phyloP scores from a whole-genome alignment of 768 basidiomycete genomes.

The Lactifluus volemus region DNA sequence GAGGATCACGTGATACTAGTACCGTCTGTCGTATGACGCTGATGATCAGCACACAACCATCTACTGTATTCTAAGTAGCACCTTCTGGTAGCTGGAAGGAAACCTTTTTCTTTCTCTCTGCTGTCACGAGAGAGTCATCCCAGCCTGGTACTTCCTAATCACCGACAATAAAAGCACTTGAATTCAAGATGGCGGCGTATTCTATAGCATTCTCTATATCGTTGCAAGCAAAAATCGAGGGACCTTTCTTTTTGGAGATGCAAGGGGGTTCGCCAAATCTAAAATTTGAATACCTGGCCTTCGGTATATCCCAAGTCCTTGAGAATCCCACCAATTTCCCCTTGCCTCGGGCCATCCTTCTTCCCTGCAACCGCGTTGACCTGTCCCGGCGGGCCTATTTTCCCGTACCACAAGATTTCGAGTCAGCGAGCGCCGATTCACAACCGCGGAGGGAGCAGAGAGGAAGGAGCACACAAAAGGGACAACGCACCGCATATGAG shows the following conservation, averaged over 20 bases:
- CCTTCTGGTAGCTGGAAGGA: too few relatives aligned
- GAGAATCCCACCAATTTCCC: slow-evolving; percentile 70
- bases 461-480: not conserved
- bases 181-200: not conserved
- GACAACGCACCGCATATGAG: slow-evolving; percentile 71
- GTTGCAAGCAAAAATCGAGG: not conserved
- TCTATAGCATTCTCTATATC: not conserved
- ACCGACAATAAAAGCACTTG: too few relatives aligned
- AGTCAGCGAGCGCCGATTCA: not conserved
- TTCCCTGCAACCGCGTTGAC: slow-evolving; percentile 83
- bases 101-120: too few relatives aligned
- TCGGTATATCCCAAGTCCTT: slow-evolving; percentile 80
- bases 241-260: not conserved
- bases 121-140: too few relatives aligned
- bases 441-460: not conserved
- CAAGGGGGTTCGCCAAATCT: not conserved
- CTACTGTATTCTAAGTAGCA: too few relatives aligned
- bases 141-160: too few relatives aligned
- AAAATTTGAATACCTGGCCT: slow-evolving; percentile 56
- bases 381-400: slow-evolving; percentile 72
- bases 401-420: not conserved
- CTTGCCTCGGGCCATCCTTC: slow-evolving; percentile 85
- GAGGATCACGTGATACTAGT: too few relatives aligned
- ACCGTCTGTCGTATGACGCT: too few relatives aligned
- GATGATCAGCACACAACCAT: too few relatives aligned